These are phyloP conservation scores for Coemansia sp. DNA, from an alignment of 192 early-diverging fungal genomes.

Conservation along the genomic window DNA sequence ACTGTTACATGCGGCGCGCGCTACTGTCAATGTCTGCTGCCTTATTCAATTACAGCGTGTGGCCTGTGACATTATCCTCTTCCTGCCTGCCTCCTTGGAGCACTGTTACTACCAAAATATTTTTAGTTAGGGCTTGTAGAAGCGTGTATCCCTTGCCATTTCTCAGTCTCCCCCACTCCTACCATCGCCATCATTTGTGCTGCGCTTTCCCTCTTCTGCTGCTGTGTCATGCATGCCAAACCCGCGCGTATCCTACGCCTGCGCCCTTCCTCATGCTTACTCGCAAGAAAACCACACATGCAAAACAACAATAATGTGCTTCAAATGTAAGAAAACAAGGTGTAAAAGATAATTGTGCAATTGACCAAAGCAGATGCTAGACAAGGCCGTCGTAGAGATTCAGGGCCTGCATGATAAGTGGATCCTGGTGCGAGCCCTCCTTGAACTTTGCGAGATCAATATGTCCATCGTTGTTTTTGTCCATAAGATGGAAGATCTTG, in stretches of 20 bases:
- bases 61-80: no score
- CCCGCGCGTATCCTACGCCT: no score
- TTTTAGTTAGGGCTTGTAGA: not conserved
- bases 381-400: constrained; percentile 84
- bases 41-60: no score
- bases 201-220: not conserved
- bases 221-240: not conserved
- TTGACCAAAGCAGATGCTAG: constrained; percentile 25
- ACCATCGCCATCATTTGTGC: not conserved
- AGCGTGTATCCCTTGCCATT: not conserved
- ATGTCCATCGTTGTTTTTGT: constrained; percentile 79
- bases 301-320: not conserved
- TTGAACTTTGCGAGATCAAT: constrained; percentile 85
- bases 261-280: no score
- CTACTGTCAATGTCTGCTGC: no score
- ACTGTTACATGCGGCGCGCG: no score
- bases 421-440: constrained; percentile 84
- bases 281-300: not conserved
- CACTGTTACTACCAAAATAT: not conserved
- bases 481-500: constrained; percentile 90
- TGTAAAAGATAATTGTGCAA: not conserved
- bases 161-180: not conserved
- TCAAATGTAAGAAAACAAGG: not conserved
- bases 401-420: constrained; percentile 82
- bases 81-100: not conserved